Conservation (phyloP, 2,329 filamentous ascomycete genomes). For the Scytalidium lignicola region DNA sequence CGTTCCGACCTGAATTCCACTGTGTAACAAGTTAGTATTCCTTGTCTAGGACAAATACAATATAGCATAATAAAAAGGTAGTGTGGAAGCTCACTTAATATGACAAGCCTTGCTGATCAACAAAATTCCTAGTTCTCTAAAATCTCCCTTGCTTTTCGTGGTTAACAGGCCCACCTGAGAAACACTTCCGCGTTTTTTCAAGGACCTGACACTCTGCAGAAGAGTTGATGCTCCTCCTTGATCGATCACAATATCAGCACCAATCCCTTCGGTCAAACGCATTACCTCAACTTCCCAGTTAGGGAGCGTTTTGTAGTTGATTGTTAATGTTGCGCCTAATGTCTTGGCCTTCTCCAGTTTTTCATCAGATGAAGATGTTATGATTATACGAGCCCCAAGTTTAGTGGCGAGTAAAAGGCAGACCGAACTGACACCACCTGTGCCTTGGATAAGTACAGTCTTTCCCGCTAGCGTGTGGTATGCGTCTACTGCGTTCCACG, state of each 20-base stretch:
- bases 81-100: not conserved
- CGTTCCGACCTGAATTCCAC: conserved; percentile 31
- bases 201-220: conserved; percentile 31
- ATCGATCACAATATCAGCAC: conserved; percentile 49
- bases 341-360: conserved; percentile 41
- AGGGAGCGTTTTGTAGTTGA: conserved; percentile 48
- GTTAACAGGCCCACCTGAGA: not conserved
- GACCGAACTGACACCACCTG: not conserved
- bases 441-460: not conserved
- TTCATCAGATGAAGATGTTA: conserved; percentile 47
- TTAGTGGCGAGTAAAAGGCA: not conserved
- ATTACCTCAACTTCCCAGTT: conserved; percentile 44
- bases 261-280: conserved; percentile 36
- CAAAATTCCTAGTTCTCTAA: not conserved
- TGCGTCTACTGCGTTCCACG: not conserved
- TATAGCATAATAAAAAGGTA: no score
- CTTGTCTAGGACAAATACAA: no score
- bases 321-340: conserved; percentile 42
- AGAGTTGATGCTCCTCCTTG: conserved; percentile 45
- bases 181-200: not conserved
- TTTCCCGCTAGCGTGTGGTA: not conserved
- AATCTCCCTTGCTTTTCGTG: not conserved
- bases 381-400: conserved; percentile 32
- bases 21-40: conserved; percentile 17
- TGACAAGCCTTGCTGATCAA: not conserved